These are phyloP conservation scores for Cubamyces lactineus DNA, from an alignment of 768 basidiomycete genomes.

Conservation along the genomic window DNA sequence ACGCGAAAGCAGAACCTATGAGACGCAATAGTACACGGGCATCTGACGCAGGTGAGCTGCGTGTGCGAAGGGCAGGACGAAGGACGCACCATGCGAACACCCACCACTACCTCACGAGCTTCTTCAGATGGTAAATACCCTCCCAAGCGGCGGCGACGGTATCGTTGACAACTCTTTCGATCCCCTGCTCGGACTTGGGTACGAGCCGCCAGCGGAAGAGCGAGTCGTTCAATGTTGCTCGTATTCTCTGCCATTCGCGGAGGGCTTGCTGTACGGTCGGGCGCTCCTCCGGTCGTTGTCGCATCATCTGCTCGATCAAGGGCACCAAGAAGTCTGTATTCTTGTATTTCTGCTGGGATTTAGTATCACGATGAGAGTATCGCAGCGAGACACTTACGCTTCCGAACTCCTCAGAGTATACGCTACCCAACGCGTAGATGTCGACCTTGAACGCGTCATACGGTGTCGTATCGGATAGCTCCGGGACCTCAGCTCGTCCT, in stretches of 20 bases:
- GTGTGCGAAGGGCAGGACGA: too few species aligned
- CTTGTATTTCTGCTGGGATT: conserved; percentile 19
- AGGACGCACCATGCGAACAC: too few species aligned
- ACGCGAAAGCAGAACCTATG: too few species aligned
- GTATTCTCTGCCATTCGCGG: neutral
- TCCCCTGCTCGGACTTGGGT: conserved; percentile 4
- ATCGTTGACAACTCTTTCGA: conserved; percentile 25
- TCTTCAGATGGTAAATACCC: conserved; percentile 10
- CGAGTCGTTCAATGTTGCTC: neutral
- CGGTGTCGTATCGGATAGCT: conserved; percentile 22
- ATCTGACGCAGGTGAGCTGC: too few species aligned
- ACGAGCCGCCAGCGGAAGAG: conserved; percentile 19
- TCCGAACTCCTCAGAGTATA: conserved; percentile 26
- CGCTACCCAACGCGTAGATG: conserved; percentile 26
- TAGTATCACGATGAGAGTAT: too few species aligned
- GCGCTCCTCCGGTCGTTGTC: conserved; percentile 4
- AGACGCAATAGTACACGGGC: too few species aligned
- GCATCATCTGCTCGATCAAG: conserved; percentile 20
- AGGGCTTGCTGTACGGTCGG: conserved; percentile 3
- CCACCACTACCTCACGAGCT: neutral
- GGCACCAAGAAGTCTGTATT: conserved; percentile 15
- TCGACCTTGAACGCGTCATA: conserved; percentile 33
- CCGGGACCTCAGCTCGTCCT: conserved; percentile 29
- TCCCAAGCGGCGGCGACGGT: conserved; percentile 26
- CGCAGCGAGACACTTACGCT: too few species aligned